phyloP scores from a whole-genome alignment of 1,284 basidiomycete genomes.

The Rhodotorula sp. region DNA sequence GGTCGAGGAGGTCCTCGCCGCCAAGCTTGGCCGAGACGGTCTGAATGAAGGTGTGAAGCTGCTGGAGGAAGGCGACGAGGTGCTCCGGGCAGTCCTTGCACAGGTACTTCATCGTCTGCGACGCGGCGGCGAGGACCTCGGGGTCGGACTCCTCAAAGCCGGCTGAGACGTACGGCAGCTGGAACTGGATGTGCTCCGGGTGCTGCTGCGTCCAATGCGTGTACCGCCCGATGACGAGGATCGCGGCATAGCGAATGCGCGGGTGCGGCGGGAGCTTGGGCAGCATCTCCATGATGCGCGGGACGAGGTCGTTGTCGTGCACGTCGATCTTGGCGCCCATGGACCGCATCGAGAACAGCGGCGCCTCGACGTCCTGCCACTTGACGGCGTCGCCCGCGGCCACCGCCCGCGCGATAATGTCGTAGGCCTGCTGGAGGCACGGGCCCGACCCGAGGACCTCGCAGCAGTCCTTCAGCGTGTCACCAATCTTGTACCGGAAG shows the following conservation, averaged over 20 bases:
- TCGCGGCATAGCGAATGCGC: constrained; percentile 88
- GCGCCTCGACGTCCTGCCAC: constrained; percentile 99
- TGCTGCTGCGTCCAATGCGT: constrained; percentile 95
- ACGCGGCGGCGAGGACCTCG: constrained; percentile 84
- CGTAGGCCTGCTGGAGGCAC: constrained; percentile 79
- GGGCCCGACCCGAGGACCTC: constrained; percentile 84
- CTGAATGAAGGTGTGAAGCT: constrained; percentile 83
- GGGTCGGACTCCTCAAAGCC: constrained; percentile 73
- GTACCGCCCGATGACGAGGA: constrained; percentile 93
- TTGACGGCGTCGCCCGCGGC: constrained; percentile 50
- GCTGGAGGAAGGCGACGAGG: constrained; percentile 85
- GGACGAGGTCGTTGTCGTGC: constrained; percentile 79
- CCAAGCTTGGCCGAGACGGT: constrained; percentile 73
- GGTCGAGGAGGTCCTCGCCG: constrained; percentile 84
- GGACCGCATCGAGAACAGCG: constrained; percentile 94
- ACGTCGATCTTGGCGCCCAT: constrained; percentile 95
- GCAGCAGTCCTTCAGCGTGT: constrained; percentile 98
- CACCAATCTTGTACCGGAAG: constrained; percentile 98
- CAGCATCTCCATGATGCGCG: constrained; percentile 92
- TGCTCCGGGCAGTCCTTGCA: constrained; percentile 93
- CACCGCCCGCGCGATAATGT: constrained; percentile 75
- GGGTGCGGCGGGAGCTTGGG: constrained; percentile 88
- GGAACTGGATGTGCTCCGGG: constrained; percentile 79
- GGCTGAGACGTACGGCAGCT: constrained; percentile 86
- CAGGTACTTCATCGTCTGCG: constrained; percentile 93